Conservation (phyloP, 495 filamentous ascomycete species). For the Staphylotrichum tortipilum region DNA sequence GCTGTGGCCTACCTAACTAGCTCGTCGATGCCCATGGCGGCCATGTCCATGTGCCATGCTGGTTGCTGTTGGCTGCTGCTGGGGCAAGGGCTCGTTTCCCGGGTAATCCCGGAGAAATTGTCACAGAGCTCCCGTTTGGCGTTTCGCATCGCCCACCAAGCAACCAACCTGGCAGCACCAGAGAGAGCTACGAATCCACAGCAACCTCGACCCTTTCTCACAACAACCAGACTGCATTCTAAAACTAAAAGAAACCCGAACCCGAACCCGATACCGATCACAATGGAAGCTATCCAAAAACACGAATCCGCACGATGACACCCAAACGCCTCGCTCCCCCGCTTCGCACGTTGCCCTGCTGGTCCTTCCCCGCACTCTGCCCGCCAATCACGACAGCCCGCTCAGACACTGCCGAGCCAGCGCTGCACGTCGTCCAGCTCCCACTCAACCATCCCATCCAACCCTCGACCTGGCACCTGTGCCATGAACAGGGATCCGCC, state of each 20-base stretch:
- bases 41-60: background rate
- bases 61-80: background rate
- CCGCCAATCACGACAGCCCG: background rate
- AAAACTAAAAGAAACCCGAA: background rate
- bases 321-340: too few species aligned
- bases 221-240: background rate
- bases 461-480: background rate
- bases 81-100: slow-evolving; percentile 3
- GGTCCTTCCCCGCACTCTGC: background rate
- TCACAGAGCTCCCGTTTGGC: slow-evolving; percentile 3
- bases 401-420: slow-evolving; percentile 1
- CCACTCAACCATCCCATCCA: slow-evolving; percentile 5
- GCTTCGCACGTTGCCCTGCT: background rate
- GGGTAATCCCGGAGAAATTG: slow-evolving; percentile 20
- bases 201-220: too few species aligned
- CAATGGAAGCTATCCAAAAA: too few species aligned
- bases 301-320: background rate
- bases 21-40: too few species aligned
- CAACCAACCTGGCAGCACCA: too few species aligned
- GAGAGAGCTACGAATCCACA: too few species aligned
- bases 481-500: background rate
- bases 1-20: too few species aligned
- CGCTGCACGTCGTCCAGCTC: slow-evolving; percentile 2
- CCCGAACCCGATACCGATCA: too few species aligned
- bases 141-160: background rate